Evolutionary conservation across 2,329 filamentous ascomycete species (phyloP), one percentile per base, ranked within the genome.

Genomic region (Penicillium sp.): DNA sequence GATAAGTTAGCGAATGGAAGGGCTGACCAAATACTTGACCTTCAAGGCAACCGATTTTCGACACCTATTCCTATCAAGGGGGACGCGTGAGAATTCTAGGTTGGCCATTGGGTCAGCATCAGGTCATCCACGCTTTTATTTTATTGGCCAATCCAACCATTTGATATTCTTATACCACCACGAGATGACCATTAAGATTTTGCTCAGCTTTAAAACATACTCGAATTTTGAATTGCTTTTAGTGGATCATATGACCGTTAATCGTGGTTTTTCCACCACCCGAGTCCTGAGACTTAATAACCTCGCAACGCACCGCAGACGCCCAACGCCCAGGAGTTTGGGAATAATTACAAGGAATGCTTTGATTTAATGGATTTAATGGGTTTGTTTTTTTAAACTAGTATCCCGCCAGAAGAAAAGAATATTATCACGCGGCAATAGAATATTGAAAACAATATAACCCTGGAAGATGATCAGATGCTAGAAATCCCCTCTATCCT

Each of bases 231-330:
- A 13, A n/a, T 43, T 42, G 17, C 13, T 42, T 10, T 40, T 35
- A 8, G 13, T 17, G 8, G 1, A n/a, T 41, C 42, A 41, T 21
- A 29, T 29, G 21, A n/a, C 38, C 7, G 4, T 25, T 23, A 33
- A 25, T 25, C 13, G 19, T 46, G 25, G 10, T 8, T 19, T 23
- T 40, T 35, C 2, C 12, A 31, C 2, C 7, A 19, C 25, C 6
- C 9, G 21, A 27, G 21, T 37, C 9, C 50, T 48, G 50, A 49
- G 54, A 49, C 54, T 53, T 27, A 57, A 54, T 23, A 27, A 29
- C 31, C n/a, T 42, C 17, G 7, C 17, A 19, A 35, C 7, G 41
- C 49, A 53, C 35, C 17, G 19, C 41, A 45, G 31, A 27, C 12
- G 17, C 17, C 17, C 2, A 9, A 35, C 13, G 37, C 21, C 3